Evolutionary conservation across 164 flowering plant species (phyloP).

Genomic region (Liriodendron chinense): DNA sequence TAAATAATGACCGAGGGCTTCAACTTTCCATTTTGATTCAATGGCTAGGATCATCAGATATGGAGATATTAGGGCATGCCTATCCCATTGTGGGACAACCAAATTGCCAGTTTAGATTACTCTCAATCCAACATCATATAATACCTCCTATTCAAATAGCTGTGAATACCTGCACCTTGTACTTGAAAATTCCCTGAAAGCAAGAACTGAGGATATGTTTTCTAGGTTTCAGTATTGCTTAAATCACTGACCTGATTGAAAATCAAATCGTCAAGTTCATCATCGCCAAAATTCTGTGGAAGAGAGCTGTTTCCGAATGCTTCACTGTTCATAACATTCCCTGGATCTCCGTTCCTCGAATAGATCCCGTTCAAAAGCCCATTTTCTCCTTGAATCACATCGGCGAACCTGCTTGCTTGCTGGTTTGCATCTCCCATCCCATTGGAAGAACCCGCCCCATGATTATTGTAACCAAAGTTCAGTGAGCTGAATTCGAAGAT

Average conservation of each 20-base stretch:
- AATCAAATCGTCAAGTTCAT: neutral
- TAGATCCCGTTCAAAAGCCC: neutral
- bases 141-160: neutral
- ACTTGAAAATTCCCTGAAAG: neutral
- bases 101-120: neutral
- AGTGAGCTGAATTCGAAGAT: neutral
- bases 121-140: no score
- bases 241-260: constrained; percentile 5
- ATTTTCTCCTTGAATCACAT: neutral
- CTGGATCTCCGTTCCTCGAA: neutral
- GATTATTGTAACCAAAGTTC: neutral
- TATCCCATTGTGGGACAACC: neutral
- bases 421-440: neutral
- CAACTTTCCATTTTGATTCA: no score
- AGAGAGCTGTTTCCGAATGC: neutral
- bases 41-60: no score
- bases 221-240: neutral
- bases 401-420: neutral
- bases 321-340: neutral
- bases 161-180: neutral
- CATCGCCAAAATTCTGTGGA: neutral
- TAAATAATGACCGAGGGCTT: no score
- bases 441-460: neutral
- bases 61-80: no score
- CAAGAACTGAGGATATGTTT: neutral